These are phyloP conservation scores for Capsicum rhomboideum DNA, from an alignment of 257 asterid genomes.

Conservation along the genomic window DNA sequence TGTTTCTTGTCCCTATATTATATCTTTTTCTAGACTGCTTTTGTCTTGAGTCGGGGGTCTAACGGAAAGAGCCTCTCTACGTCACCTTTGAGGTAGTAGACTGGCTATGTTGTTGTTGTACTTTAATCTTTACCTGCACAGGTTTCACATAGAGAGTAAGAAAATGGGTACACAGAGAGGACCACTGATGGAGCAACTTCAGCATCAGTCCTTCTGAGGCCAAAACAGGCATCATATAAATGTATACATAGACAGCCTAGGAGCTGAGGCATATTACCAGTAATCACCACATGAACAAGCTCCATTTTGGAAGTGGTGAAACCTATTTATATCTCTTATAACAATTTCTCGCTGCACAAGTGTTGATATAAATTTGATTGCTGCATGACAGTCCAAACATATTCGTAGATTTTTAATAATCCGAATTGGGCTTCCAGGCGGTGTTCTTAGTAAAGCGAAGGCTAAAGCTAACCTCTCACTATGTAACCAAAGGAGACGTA, in stretches of 20 bases:
- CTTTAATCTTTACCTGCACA: too few relatives aligned
- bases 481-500: constrained; percentile 77
- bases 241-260: background rate
- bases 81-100: too few relatives aligned
- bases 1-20: too few relatives aligned
- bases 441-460: constrained; percentile 60
- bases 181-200: background rate
- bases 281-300: constrained; percentile 81
- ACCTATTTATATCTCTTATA: constrained; percentile 66
- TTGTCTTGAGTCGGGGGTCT: too few relatives aligned
- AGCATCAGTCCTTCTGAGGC: background rate
- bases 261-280: constrained; percentile 42
- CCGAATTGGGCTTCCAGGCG: constrained; percentile 63
- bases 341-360: constrained; percentile 50
- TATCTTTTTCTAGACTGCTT: too few relatives aligned
- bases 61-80: too few relatives aligned
- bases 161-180: too few relatives aligned
- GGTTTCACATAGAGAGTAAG: too few relatives aligned
- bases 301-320: constrained; percentile 69
- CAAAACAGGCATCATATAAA: background rate
- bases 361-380: constrained; percentile 51
- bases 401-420: constrained; percentile 75
- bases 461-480: constrained; percentile 91
- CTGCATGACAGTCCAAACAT: constrained; percentile 75
- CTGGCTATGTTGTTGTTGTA: too few relatives aligned